These are phyloP conservation scores for Citrus mangshanensis DNA, from an alignment of 345 rosid species.

Conservation along the genomic window DNA sequence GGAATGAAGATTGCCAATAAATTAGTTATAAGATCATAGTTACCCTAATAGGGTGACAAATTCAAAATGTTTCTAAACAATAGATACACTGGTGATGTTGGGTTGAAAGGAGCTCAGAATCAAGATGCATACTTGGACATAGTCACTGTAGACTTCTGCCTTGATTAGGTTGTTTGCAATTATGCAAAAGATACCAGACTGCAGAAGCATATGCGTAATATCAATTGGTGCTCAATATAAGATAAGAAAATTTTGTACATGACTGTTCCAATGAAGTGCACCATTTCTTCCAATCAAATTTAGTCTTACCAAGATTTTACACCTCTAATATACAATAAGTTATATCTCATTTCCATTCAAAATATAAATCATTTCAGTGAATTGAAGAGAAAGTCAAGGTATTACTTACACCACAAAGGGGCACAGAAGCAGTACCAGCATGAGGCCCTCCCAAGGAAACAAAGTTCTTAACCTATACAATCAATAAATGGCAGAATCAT, in stretches of 20 bases:
- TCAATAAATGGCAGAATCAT: not conserved
- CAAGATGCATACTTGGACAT: conserved; percentile 58
- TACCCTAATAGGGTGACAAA: not conserved
- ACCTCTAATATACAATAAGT: not conserved
- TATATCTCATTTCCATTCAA: not conserved
- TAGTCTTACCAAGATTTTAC: not conserved
- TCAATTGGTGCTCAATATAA: not conserved
- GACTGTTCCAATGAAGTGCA: not conserved
- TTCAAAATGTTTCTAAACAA: not conserved
- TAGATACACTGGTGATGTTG: not conserved
- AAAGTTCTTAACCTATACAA: conserved; percentile 66
- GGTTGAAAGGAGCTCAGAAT: not conserved
- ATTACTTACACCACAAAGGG: conserved; percentile 85
- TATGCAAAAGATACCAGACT: conserved; percentile 64
- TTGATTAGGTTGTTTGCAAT: conserved; percentile 60
- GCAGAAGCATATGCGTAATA: conserved; percentile 21
- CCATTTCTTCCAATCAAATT: not conserved
- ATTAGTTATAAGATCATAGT: not conserved
- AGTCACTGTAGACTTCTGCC: conserved; percentile 68
- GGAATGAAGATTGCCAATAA: not conserved
- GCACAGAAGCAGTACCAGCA: conserved; percentile 96
- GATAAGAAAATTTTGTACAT: not conserved
- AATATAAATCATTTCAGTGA: not conserved
- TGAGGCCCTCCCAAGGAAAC: conserved; percentile 93
- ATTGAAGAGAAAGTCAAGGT: not conserved